phyloP scores from a whole-genome alignment of 2,329 filamentous ascomycete species.

The Penicillium psychrosexuale region DNA sequence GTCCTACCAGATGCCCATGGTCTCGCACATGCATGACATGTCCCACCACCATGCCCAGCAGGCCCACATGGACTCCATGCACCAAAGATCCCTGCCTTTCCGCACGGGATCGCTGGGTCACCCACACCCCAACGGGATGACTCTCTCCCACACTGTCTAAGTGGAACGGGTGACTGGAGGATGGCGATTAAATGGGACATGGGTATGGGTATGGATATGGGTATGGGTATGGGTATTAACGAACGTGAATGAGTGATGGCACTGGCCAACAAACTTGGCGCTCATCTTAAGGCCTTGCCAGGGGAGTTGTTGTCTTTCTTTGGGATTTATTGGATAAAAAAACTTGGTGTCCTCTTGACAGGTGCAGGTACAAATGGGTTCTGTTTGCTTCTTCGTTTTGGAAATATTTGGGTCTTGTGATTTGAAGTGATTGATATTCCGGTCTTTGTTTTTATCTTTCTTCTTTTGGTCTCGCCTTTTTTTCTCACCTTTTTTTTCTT shows the following conservation, averaged over 20 bases:
- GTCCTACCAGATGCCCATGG: slow-evolving; percentile 30
- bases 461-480: slow-evolving; percentile 4
- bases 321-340: slow-evolving; percentile 23
- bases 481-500: slow-evolving; percentile 6
- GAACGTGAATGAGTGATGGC: slow-evolving; percentile 29
- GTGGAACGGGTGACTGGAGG: background rate
- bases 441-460: background rate
- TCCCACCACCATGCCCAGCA: slow-evolving; percentile 12
- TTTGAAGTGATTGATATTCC: slow-evolving; percentile 4
- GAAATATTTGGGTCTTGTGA: slow-evolving; percentile 9
- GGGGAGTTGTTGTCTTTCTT: slow-evolving; percentile 15
- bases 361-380: slow-evolving; percentile 12
- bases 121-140: slow-evolving; percentile 27
- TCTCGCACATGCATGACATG: slow-evolving; percentile 27
- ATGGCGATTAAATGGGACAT: too few relatives aligned
- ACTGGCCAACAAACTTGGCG: slow-evolving; percentile 21
- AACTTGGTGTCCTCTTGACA: slow-evolving; percentile 11
- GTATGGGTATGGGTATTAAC: slow-evolving; percentile 15
- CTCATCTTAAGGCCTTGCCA: slow-evolving; percentile 13
- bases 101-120: slow-evolving; percentile 34
- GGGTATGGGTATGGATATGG: background rate
- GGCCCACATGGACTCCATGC: slow-evolving; percentile 13
- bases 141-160: slow-evolving; percentile 21
- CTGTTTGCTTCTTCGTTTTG: slow-evolving; percentile 7
- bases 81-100: slow-evolving; percentile 25